phyloP scores from a whole-genome alignment of 768 basidiomycete species.

The Pluteus cervinus region DNA sequence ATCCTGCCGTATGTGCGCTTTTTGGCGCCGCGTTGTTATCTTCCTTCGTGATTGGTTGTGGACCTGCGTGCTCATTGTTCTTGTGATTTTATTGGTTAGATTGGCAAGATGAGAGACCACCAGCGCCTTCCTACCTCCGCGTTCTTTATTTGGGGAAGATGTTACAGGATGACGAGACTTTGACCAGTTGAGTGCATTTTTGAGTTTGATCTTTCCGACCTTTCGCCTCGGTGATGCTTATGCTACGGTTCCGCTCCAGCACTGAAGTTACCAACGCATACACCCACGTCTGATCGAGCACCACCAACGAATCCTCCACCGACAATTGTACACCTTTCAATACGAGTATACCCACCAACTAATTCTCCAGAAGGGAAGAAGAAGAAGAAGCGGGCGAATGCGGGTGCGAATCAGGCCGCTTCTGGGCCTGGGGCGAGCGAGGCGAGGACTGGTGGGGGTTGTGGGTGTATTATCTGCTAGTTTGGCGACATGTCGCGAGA shows the following conservation, averaged over 20 bases:
- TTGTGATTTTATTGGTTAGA: constrained; percentile 31
- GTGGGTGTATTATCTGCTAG: no score
- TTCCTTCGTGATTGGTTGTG: constrained; percentile 7
- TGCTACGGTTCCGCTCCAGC: constrained; percentile 7
- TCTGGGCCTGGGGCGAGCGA: no score
- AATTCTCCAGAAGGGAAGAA: constrained; percentile 44
- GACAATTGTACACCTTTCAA: constrained; percentile 74
- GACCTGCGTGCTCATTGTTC: constrained; percentile 5
- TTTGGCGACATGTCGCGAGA: no score
- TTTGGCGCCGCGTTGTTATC: background rate
- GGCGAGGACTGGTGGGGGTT: no score
- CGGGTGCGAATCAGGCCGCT: no score
- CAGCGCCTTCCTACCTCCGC: constrained; percentile 70
- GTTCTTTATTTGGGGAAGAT: constrained; percentile 75
- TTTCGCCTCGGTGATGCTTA: constrained; percentile 6
- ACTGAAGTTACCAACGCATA: constrained; percentile 27
- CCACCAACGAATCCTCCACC: constrained; percentile 25
- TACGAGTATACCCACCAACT: constrained; percentile 51
- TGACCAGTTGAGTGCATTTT: constrained; percentile 42
- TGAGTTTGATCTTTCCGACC: constrained; percentile 1
- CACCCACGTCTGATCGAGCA: constrained; percentile 28
- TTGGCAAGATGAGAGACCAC: constrained; percentile 76
- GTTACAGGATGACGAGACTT: constrained; percentile 78
- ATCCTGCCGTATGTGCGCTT: background rate
- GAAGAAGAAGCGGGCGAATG: no score